Evolutionary conservation across 2,329 filamentous ascomycete genomes (phyloP), one percentile per base, ranked within the genome.

Genomic region (Ascosphaera pollenicola): DNA sequence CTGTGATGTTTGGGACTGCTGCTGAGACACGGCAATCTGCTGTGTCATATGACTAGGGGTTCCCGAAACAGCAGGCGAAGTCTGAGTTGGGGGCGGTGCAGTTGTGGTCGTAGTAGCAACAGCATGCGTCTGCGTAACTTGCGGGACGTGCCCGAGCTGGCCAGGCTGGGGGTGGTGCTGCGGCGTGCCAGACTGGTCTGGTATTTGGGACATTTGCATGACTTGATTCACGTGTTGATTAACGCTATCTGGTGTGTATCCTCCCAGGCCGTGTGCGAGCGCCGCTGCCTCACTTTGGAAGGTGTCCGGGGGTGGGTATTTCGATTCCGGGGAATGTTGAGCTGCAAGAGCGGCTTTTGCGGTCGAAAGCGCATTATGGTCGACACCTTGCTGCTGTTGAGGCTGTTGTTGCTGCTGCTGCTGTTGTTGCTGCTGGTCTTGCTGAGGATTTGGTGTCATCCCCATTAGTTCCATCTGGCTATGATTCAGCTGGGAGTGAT

Each of bases 311-410:
- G 58, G 56, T 2, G 59, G 58, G 41, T 63, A 63, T 44, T 61
- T 56, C 43, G 59, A 57, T 43, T 61, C 55, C 26, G 57, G 56
- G 36, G 54, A 52, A 30, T 63, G 60, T 24, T 24, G 21, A 3
- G 59, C 59, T 37, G 59, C 60, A 32, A 64, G 51, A 30, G 61
- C 61, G 18, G 61, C 61, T 45, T 63, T 63, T 4, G 61, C 61
- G 17, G 61, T 63, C 39, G 63, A 53, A 18, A 59, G 53, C 42
- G 55, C 63, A 39, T 64, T 60, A 44, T 62, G 59, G 2, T 62
- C 56, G 35, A 65, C 58, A 40, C 66, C 67, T 45, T 70, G 73
- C 44, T 69, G 67, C 37, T 63, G 60, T 8, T 61, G 62, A 31
- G 64, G 57, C 46, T 64, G 61, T 39, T 66, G 62, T 32, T 67